Evolutionary conservation across 495 filamentous ascomycete genomes (phyloP).

Genomic region (Daldinia bambusicola): DNA sequence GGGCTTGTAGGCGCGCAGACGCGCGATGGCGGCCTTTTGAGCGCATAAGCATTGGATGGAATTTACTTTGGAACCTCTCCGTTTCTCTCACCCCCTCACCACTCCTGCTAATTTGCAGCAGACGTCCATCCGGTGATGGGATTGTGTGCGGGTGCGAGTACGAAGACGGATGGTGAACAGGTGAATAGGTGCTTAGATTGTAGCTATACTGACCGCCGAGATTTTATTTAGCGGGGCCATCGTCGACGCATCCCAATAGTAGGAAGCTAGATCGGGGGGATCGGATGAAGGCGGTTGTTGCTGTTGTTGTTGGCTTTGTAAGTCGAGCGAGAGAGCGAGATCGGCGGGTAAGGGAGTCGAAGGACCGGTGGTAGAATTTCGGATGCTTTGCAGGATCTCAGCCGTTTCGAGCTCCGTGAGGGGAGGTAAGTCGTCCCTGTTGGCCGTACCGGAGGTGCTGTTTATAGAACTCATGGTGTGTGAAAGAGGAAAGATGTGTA

Average conservation of each 20-base stretch:
- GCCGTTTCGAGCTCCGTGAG: constrained; percentile 43
- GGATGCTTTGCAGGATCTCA: constrained; percentile 42
- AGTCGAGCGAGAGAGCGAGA: constrained; percentile 43
- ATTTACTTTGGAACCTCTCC: background rate
- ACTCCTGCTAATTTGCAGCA: background rate
- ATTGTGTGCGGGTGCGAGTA: background rate
- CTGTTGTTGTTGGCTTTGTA: constrained; percentile 28
- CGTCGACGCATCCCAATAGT: constrained; percentile 61
- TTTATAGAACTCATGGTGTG: constrained; percentile 23
- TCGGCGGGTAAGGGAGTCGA: constrained; percentile 40
- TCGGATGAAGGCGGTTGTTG: constrained; percentile 17
- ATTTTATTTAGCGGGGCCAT: constrained; percentile 68
- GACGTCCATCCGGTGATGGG: too few relatives aligned
- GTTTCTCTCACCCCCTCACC: constrained; percentile 1
- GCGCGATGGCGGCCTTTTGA: constrained; percentile 76
- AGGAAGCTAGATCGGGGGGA: constrained; percentile 46
- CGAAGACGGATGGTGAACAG: constrained; percentile 12
- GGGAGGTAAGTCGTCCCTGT: constrained; percentile 34
- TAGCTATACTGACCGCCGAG: constrained; percentile 62
- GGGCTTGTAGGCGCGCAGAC: constrained; percentile 75
- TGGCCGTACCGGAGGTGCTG: constrained; percentile 27
- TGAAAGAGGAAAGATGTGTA: constrained; percentile 29
- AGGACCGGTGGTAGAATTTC: constrained; percentile 28
- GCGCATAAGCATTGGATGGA: constrained; percentile 42
- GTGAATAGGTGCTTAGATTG: constrained; percentile 20